Evolutionary conservation across 768 basidiomycete genomes (phyloP), one percentile per base, ranked within the genome.

Genomic region (Leccinum barrowsii): DNA sequence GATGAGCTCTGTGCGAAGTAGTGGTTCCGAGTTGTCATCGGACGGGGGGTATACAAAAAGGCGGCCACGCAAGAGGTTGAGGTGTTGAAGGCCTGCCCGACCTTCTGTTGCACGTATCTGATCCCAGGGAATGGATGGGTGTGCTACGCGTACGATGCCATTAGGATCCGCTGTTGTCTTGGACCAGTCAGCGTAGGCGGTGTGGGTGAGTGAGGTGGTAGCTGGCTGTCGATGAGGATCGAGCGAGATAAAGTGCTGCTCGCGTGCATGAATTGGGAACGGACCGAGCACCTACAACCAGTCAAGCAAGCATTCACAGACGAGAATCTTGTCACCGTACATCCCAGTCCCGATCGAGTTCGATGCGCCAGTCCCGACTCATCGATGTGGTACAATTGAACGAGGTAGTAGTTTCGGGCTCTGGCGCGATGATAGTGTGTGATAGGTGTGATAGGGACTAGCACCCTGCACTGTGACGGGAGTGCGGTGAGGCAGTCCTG

Each of bases 31-130:
- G 21, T 47, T 21, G 26, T 59, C 50, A 48, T 55, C 59, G 32
- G 55, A 26, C 7, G 82, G 81, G 11, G 86, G 84, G 51, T 77
- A 72, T 17, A 94, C 59, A 2, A 80, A 85, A 5, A 94, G 58
- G 10, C 79, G 81, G 0, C 88, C 82, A 35, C 82, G 85, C 17
- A 94, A 77, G 30, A 93, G 73, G 7, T 82, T 79, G 64, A 92
- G 85, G 65, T 92, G 89, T 70, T 96, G 93, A 17, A 94, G 73
- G 21, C 83, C 86, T 22, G 92, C 87, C 93, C 93, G 94, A 12
- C 93, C 93, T 72, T 92, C 89, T 2, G 87, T 85, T 24, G 80
- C 76, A 12, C 92, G 85, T 55, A 94, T 77, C 52, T 80, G 77
- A 30, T 80, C 70, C 93, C 69, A 83, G 82, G 87, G 80, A 58